These are phyloP conservation scores for Ophiocordyceps camponoti-rufipedis DNA, from an alignment of 2,329 filamentous ascomycete genomes.

Conservation along the genomic window DNA sequence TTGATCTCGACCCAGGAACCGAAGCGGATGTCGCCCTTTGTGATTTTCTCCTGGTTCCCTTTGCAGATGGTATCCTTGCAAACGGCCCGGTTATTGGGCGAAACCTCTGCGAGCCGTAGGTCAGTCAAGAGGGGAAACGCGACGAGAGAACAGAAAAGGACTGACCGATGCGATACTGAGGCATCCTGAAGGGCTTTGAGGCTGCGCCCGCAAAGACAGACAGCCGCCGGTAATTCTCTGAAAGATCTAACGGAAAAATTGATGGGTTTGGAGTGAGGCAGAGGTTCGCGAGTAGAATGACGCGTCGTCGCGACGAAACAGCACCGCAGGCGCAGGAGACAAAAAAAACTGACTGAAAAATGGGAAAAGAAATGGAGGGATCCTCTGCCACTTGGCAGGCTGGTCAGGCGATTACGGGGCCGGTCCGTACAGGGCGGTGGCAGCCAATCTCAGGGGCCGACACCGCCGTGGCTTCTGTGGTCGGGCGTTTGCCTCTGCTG, in stretches of 20 bases:
- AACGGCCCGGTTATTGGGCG: conserved; percentile 51
- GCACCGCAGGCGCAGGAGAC: not conserved
- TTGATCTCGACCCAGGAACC: conserved; percentile 52
- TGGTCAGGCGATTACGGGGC: too few species aligned
- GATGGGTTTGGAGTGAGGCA: not conserved
- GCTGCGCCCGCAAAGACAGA: not conserved
- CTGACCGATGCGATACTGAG: conserved; percentile 28
- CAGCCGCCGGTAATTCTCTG: not conserved
- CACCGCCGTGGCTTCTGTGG: too few species aligned
- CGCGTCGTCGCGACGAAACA: not conserved
- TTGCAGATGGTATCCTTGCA: conserved; percentile 65
- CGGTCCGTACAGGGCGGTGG: too few species aligned
- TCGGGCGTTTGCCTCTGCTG: too few species aligned
- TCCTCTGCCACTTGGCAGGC: not conserved
- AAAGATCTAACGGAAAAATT: not conserved
- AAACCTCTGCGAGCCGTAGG: conserved; percentile 41
- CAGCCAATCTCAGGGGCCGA: too few species aligned
- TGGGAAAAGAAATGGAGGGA: not conserved
- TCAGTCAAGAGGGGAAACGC: not conserved
- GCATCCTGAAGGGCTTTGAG: conserved; percentile 16
- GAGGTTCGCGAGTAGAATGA: not conserved
- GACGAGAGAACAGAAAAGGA: not conserved
- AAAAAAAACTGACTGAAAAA: not conserved
- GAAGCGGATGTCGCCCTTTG: conserved; percentile 62
- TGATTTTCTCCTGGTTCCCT: conserved; percentile 47